A percentile compares a stretch with the other conserved stretches of the same genome.
Conservation (phyloP, 345 rosid species). For the Linum tenue region DNA sequence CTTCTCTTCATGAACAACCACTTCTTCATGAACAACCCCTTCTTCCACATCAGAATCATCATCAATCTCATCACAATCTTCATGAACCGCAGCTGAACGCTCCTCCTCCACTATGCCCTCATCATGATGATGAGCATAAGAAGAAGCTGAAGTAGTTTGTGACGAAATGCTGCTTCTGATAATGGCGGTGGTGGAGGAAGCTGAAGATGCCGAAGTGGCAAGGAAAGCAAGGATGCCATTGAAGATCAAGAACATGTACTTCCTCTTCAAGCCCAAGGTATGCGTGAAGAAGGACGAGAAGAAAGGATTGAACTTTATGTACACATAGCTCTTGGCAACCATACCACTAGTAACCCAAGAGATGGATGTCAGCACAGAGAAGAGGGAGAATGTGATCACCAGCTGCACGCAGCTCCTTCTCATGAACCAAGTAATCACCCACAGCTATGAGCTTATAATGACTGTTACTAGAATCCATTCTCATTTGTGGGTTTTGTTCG, state of each 20-base stretch:
- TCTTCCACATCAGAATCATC: constrained; percentile 7
- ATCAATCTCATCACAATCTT: neutral
- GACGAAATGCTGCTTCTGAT: too few relatives aligned
- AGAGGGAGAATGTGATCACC: constrained; percentile 18
- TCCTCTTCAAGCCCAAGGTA: constrained; percentile 35
- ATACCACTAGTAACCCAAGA: constrained; percentile 13
- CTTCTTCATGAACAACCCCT: neutral
- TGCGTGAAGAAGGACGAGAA: constrained; percentile 15
- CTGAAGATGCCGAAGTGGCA: constrained; percentile 12
- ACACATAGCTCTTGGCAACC: neutral
- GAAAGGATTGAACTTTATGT: constrained; percentile 26
- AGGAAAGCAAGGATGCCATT: constrained; percentile 52
- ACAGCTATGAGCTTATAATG: neutral
- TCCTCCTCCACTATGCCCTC: too few relatives aligned
- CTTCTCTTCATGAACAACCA: too few relatives aligned
- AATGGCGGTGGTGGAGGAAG: neutral
- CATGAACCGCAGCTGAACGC: too few relatives aligned
- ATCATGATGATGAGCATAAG: neutral
- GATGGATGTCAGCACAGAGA: constrained; percentile 27
- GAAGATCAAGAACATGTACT: constrained; percentile 46
- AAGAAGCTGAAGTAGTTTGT: neutral
- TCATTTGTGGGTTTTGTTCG: too few relatives aligned
- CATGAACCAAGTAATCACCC: constrained; percentile 7
- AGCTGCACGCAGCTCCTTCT: constrained; percentile 16
- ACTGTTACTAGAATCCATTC: neutral